Evolutionary conservation across 768 basidiomycete species (phyloP).

Genomic region (Termitomyces sp.): DNA sequence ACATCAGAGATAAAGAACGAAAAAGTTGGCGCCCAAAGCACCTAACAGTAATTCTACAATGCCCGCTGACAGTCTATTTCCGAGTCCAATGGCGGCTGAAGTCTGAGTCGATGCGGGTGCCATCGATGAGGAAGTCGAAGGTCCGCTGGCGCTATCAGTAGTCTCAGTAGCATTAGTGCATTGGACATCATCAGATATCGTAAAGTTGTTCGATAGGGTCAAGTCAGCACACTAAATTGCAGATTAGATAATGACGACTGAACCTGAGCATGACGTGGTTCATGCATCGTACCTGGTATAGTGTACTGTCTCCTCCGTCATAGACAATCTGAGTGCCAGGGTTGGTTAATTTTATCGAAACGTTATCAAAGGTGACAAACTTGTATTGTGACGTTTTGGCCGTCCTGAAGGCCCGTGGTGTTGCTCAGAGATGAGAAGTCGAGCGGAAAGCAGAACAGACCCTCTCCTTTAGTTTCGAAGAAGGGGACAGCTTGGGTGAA

Average conservation of each 20-base stretch:
- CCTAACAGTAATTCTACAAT: not conserved
- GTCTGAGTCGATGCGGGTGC: not conserved
- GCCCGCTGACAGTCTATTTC: not conserved
- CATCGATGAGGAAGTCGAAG: conserved; percentile 10
- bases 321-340: conserved; percentile 42
- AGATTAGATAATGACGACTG: not conserved
- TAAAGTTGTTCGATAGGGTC: conserved; percentile 53
- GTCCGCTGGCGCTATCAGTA: conserved; percentile 15
- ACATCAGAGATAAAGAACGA: not conserved
- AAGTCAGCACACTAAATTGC: conserved; percentile 70
- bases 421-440: conserved; percentile 46
- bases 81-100: not conserved
- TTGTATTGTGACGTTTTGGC: conserved; percentile 74
- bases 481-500: conserved; percentile 55
- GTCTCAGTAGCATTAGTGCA: conserved; percentile 31
- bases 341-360: not conserved
- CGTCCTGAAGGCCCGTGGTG: conserved; percentile 48
- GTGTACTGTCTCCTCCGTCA: conserved; percentile 65
- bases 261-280: conserved; percentile 1
- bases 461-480: conserved; percentile 51
- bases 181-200: conserved; percentile 39
- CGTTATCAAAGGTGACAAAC: conserved; percentile 15
- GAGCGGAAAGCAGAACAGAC: conserved; percentile 64
- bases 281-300: conserved; percentile 56
- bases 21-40: not conserved